Percentiles rank a stretch among this genome's conserved stretches.
Conservation (phyloP, 116 monocot species). For the Trichopus zeylanicus region DNA sequence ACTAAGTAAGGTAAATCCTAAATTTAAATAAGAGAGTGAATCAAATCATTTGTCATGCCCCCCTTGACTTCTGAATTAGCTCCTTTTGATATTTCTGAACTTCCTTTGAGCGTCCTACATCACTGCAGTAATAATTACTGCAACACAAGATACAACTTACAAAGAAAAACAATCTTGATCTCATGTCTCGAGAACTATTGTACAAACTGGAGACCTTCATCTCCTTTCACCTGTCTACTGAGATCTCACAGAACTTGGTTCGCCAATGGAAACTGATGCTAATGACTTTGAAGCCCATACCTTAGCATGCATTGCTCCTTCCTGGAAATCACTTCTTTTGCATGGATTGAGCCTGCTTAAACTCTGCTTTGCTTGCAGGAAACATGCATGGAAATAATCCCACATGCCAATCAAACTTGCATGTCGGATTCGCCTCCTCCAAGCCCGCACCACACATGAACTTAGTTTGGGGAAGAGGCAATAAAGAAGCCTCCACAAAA, state of each 20-base stretch:
- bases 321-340: conserved; percentile 53
- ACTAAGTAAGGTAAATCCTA: too few species aligned
- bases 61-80: too few species aligned
- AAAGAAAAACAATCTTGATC: not conserved
- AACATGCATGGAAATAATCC: conserved; percentile 23
- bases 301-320: conserved; percentile 57
- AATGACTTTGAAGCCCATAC: conserved; percentile 80
- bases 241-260: conserved; percentile 27
- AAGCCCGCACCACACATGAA: conserved; percentile 30
- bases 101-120: too few species aligned
- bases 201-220: not conserved
- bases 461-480: conserved; percentile 49
- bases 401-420: conserved; percentile 32
- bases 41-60: too few species aligned
- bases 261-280: conserved; percentile 72
- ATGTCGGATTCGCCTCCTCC: conserved; percentile 39
- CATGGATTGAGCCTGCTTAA: conserved; percentile 39
- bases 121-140: too few species aligned
- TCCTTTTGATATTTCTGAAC: too few species aligned
- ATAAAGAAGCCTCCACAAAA: conserved; percentile 45
- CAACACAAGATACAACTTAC: not conserved
- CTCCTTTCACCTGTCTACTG: not conserved
- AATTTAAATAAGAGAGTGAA: too few species aligned
- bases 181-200: not conserved
- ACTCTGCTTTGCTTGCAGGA: conserved; percentile 37